Percentiles rank a stretch among this genome's conserved stretches.
Evolutionary conservation across 1,139 yeast species (phyloP).

Genomic region (Magnusiomyces tetraspermus): DNA sequence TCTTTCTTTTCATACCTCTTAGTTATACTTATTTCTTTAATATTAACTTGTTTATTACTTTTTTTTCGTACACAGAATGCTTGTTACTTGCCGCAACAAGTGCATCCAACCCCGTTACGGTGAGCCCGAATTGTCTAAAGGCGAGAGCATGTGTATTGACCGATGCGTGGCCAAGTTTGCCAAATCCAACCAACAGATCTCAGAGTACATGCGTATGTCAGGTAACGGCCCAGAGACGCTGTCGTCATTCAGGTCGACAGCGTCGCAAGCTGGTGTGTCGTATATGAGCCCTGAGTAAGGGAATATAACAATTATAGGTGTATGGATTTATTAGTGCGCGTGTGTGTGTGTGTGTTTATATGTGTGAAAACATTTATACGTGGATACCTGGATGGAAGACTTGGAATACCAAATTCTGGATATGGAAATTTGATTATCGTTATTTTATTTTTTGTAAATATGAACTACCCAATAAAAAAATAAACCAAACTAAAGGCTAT

Average conservation of each 20-base stretch:
- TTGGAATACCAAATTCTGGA: too few species aligned
- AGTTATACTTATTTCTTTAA: neutral
- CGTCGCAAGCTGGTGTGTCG: slow-evolving; percentile 4
- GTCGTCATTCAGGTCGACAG: slow-evolving; percentile 10
- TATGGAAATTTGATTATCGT: too few species aligned
- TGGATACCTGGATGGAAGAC: too few species aligned
- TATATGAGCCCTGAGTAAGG: too few species aligned
- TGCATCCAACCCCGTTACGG: slow-evolving; percentile 71
- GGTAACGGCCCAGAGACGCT: slow-evolving; percentile 21
- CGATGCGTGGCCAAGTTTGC: slow-evolving; percentile 71
- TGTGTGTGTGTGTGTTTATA: too few species aligned
- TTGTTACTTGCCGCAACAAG: slow-evolving; percentile 51
- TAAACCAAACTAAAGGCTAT: too few species aligned
- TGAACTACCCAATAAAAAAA: too few species aligned
- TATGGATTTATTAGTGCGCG: too few species aligned
- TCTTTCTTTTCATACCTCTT: neutral
- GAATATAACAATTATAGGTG: too few species aligned
- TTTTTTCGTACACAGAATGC: slow-evolving; percentile 29
- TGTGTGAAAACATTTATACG: too few species aligned
- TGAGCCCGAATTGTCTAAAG: slow-evolving; percentile 70
- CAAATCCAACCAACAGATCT: slow-evolving; percentile 53
- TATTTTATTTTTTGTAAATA: too few species aligned
- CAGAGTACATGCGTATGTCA: slow-evolving; percentile 38
- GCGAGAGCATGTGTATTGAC: slow-evolving; percentile 66
- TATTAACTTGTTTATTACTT: neutral